Conservation (phyloP, 345 rosid species). For the Eucalyptus globulus region DNA sequence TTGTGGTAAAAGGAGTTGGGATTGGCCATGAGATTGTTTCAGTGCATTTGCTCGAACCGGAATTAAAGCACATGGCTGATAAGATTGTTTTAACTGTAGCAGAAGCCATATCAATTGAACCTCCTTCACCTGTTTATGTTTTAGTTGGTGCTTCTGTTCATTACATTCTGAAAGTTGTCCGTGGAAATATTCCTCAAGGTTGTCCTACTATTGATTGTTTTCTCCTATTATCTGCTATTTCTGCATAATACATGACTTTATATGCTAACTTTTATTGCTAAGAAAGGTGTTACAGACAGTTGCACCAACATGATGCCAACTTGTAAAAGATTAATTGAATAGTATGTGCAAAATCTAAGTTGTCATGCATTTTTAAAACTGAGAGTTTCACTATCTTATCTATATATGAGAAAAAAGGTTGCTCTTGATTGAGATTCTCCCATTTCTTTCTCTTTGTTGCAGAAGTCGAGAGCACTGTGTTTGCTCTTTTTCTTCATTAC, state of each 20-base stretch:
- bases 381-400: not conserved
- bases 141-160: constrained; percentile 70
- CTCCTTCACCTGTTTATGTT: constrained; percentile 81
- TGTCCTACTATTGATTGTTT: not conserved
- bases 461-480: not conserved
- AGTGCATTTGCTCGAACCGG: constrained; percentile 71
- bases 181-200: constrained; percentile 82
- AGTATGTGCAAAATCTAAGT: not conserved
- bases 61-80: constrained; percentile 47
- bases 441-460: not conserved
- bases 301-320: not conserved
- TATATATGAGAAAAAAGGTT: not conserved
- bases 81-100: constrained; percentile 79
- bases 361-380: not conserved
- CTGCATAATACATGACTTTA: not conserved
- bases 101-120: constrained; percentile 93
- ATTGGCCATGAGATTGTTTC: constrained; percentile 88
- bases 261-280: not conserved
- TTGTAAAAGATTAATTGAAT: not conserved
- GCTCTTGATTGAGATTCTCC: not conserved
- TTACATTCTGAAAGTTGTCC: constrained; percentile 67
- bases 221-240: not conserved
- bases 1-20: constrained; percentile 65
- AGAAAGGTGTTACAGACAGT: not conserved
- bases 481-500: not conserved